A percentile compares a stretch with the other conserved stretches of the same genome.
These are phyloP conservation scores for Fomitopsis serialis DNA, from an alignment of 768 basidiomycete genomes.

Conservation along the genomic window DNA sequence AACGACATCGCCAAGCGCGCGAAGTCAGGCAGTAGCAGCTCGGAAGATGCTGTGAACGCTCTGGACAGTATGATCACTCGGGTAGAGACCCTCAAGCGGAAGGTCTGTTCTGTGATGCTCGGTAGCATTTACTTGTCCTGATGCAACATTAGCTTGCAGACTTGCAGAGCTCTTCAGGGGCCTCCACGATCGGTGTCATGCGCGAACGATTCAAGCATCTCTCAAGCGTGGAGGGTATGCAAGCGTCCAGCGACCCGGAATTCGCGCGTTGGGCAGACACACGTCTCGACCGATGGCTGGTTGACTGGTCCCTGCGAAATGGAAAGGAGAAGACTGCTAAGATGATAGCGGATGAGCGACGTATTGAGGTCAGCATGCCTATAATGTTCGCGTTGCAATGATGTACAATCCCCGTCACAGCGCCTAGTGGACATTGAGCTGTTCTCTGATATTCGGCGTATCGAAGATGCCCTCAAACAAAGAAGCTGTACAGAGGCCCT, in stretches of 20 bases:
- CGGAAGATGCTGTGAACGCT: constrained; percentile 39
- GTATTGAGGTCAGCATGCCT: constrained; percentile 57
- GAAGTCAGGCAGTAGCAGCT: constrained; percentile 30
- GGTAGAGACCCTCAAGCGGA: constrained; percentile 80
- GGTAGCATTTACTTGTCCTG: neutral
- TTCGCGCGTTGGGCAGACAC: constrained; percentile 76
- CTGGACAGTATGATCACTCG: constrained; percentile 75
- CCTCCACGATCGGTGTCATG: constrained; percentile 66
- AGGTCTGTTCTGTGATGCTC: constrained; percentile 44
- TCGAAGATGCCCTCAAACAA: constrained; percentile 71
- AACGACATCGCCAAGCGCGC: constrained; percentile 54
- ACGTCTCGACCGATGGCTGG: constrained; percentile 82
- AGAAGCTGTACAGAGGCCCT: constrained; percentile 88
- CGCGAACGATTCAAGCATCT: constrained; percentile 72
- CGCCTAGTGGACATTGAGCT: constrained; percentile 87
- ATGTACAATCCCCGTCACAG: constrained; percentile 32
- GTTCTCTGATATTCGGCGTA: constrained; percentile 83
- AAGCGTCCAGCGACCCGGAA: constrained; percentile 45
- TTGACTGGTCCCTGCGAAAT: constrained; percentile 85
- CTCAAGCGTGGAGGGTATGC: constrained; percentile 53
- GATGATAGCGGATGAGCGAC: constrained; percentile 67
- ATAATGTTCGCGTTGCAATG: neutral
- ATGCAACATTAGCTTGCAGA: constrained; percentile 38
- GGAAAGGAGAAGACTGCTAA: constrained; percentile 76
- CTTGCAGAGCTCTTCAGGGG: constrained; percentile 39